Percentiles rank a stretch among this genome's conserved stretches.
Conservation (phyloP, 1,139 yeast species). For the Saccharomycopsis hybrid region DNA sequence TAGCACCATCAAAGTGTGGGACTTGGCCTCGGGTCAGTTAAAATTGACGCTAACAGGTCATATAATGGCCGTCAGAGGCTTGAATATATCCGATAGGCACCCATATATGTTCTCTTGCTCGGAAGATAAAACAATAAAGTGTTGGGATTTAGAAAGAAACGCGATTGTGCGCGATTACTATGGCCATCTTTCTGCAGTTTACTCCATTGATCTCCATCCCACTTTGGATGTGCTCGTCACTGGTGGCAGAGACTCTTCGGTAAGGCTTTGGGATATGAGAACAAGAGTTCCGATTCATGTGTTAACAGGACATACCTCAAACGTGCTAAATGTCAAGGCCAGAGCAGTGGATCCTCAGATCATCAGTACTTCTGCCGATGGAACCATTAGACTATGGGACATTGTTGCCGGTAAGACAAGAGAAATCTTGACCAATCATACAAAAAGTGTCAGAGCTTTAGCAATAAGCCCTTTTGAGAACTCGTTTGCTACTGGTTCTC, state of each 20-base stretch:
- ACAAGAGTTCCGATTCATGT: constrained; percentile 71
- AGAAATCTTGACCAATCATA: constrained; percentile 72
- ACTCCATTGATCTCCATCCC: constrained; percentile 79
- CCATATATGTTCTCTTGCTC: constrained; percentile 91
- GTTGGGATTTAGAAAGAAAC: constrained; percentile 94
- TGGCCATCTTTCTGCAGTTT: constrained; percentile 91
- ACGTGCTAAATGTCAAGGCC: constrained; percentile 63
- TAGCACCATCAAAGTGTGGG: constrained; percentile 88
- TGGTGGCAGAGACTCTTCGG: constrained; percentile 85
- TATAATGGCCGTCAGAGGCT: constrained; percentile 77
- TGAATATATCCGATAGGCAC: constrained; percentile 64
- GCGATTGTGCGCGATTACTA: constrained; percentile 80
- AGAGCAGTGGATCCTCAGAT: constrained; percentile 80
- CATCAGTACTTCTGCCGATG: constrained; percentile 76
- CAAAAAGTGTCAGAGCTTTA: constrained; percentile 72
- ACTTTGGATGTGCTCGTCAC: constrained; percentile 79
- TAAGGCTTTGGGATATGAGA: constrained; percentile 91
- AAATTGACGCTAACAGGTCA: constrained; percentile 84
- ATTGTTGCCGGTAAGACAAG: constrained; percentile 52
- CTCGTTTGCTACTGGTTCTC: constrained; percentile 75
- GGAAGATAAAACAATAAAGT: constrained; percentile 89
- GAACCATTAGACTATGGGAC: constrained; percentile 87
- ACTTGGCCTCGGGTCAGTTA: constrained; percentile 63
- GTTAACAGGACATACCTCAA: constrained; percentile 73
- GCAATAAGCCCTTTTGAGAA: constrained; percentile 63